Base-by-base conservation (phyloP, 805 yeast species). In the Kodamaea neixiangensis region DNA sequence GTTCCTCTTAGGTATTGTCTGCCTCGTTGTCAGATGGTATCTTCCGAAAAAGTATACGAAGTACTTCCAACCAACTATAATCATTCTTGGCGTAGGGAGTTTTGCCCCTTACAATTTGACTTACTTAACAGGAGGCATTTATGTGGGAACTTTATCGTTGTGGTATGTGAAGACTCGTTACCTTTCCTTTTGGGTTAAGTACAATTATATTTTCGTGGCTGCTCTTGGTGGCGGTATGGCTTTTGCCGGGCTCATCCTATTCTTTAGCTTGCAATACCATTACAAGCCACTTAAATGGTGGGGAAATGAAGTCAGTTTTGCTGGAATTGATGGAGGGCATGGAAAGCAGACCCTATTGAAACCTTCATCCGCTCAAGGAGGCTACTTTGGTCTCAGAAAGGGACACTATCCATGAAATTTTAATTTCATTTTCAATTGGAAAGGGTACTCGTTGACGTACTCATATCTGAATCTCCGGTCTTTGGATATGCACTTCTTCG, bases 381-480 rank as follows among this genome's bases (percentile, higher is more conserved):
- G 76, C 1, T 71, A 69, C 55, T 70, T 72, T 54, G 76, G 76
- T 3, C 68, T 66, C n/a, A 59, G 71, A 53, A 35, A 50, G 9
- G 71, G 70, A 5, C 50, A 58, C 47, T 64, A 54, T 51, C 69
- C 67, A 48, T 64, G 49, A 51, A 9, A 22, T 25, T 17, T 11
- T 21, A 13, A 14, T 33, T 33, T 33, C 37, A 22, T 22, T 22
- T n/a, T n/a, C n/a, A n/a, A n/a, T n/a, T n/a, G n/a, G n/a, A n/a
- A n/a, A n/a, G n/a, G n/a, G n/a, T n/a, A n/a, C n/a, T n/a, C n/a
- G n/a, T n/a, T n/a, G n/a, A n/a, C n/a, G n/a, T n/a, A n/a, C n/a
- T n/a, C n/a, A n/a, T n/a, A n/a, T n/a, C n/a, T n/a, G n/a, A n/a
- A n/a, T n/a, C n/a, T 7, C 31, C 10, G 31, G 10, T 25, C 31